phyloP scores from a whole-genome alignment of 352 stramenopile species.

The Phytophthora pini region DNA sequence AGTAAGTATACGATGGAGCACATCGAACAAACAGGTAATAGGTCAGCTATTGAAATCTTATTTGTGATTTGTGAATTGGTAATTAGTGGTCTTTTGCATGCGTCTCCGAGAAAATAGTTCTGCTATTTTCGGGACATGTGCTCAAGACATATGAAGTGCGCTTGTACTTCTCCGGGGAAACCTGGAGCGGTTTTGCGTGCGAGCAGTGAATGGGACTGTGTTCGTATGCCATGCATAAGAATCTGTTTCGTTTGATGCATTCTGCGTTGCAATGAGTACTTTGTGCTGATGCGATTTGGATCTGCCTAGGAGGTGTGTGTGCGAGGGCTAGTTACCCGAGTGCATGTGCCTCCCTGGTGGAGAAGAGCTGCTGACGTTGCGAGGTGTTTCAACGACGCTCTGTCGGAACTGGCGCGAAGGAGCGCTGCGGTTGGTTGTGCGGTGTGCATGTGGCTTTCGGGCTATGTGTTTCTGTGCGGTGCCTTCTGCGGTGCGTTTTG shows the following conservation, averaged over 20 bases:
- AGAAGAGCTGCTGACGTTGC: constrained; percentile 2
- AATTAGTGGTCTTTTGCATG: not conserved
- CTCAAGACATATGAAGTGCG: constrained; percentile 2
- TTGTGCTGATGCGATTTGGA: not conserved
- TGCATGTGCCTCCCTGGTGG: not conserved
- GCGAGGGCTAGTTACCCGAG: not conserved
- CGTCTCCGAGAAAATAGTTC: constrained; percentile 3
- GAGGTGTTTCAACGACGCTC: constrained; percentile 5
- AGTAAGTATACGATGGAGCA: no score
- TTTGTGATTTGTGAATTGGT: no score
- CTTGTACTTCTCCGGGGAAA: not conserved
- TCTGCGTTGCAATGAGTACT: no score
- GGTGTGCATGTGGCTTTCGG: not conserved
- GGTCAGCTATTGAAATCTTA: no score
- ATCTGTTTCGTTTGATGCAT: not conserved
- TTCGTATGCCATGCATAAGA: constrained; percentile 17
- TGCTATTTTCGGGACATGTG: not conserved
- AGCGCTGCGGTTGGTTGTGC: constrained; percentile 3
- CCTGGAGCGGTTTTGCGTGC: not conserved
- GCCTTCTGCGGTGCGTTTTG: constrained; percentile 6
- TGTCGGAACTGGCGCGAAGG: constrained; percentile 5
- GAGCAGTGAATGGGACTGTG: constrained; percentile 1
- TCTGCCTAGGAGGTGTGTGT: not conserved
- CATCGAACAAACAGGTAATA: no score
- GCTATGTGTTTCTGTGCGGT: not conserved